Evolutionary conservation across 306 rosid genomes (phyloP).

Genomic region (Acmispon strigosus): DNA sequence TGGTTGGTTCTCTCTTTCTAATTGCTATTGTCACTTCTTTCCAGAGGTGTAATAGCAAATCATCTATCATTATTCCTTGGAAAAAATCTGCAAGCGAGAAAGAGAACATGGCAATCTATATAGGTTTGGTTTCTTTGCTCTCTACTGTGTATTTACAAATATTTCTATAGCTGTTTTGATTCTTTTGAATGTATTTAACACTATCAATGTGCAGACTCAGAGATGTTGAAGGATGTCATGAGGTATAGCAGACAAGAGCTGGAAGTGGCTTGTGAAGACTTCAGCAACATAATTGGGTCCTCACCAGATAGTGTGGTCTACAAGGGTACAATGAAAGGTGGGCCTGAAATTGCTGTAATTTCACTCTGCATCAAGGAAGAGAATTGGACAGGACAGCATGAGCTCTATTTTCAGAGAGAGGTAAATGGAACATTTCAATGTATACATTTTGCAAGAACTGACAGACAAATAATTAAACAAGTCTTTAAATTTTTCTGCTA

Average conservation of each 20-base stretch:
- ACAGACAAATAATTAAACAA: background rate
- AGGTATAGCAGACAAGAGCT: conserved; percentile 79
- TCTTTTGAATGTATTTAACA: background rate
- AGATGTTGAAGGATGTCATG: conserved; percentile 66
- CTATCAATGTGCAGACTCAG: conserved; percentile 53
- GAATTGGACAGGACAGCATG: conserved; percentile 83
- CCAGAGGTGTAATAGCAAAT: conserved; percentile 54
- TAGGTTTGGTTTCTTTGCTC: conserved; percentile 48
- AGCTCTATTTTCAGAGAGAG: conserved; percentile 88
- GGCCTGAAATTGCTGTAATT: conserved; percentile 94
- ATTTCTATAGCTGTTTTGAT: background rate
- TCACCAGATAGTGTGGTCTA: conserved; percentile 92
- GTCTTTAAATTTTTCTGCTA: background rate
- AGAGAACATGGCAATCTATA: conserved; percentile 45
- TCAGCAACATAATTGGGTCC: conserved; percentile 96
- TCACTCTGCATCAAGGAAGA: conserved; percentile 91
- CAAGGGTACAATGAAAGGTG: conserved; percentile 90
- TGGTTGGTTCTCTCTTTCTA: conserved; percentile 61
- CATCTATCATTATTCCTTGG: conserved; percentile 92
- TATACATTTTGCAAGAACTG: background rate
- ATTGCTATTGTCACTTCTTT: conserved; percentile 65
- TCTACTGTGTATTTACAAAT: conserved; percentile 7
- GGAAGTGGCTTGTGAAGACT: conserved; percentile 98
- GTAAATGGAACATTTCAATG: conserved; percentile 35
- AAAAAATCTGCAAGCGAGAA: conserved; percentile 81